Base-by-base conservation (phyloP, 306 rosid species). In the Trifolium pratense region DNA sequence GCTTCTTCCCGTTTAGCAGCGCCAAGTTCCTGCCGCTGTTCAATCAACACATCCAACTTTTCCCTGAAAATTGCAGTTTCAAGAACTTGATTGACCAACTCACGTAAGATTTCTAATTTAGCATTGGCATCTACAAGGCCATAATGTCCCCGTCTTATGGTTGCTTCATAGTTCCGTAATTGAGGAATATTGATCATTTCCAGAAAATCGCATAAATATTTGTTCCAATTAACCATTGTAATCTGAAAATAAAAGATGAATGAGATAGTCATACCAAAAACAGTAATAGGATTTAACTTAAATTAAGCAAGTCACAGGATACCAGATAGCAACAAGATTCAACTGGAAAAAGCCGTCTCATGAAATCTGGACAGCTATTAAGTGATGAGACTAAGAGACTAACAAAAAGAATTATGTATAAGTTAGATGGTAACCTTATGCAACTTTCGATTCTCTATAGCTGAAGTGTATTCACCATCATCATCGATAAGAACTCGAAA, bases 81-180 rank as follows among this genome's bases (percentile, higher is more conserved):
- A 70, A 94, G 84, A 46, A 60, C 90, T 65, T 26, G 85, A 84
- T 88, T 86, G 81, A 91, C 86, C 86, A 94, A 81, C 81, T 88
- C 86, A 37, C 71, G 13, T 23, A 90, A 78, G 75, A 92, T 87
- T 71, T 80, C 83, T 80, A 92, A 63, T 83, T 92, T 92, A 46
- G 79, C 91, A 67, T 75, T 70, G 68, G 78, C 84, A 74, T 88
- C 96, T 32, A 94, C 78, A 86, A 91, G 91, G 79, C 95, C 92
- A 88, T 94, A 94, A 81, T 81, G 84, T 58, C 99, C 99, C 72
- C 97, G 88, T 78, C 83, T 94, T 72, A 94, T 84, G 74, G 90
- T 91, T 68, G 88, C 88, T 77, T 61, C 83, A 85, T 68, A 48
- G 62, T 78, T 26, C 57, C 58, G 72, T 60, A 89, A 77, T 66